Percentiles rank a stretch among this genome's conserved stretches.
These are phyloP conservation scores for Irpex sp. DNA, from an alignment of 1,284 basidiomycete species.

Conservation along the genomic window DNA sequence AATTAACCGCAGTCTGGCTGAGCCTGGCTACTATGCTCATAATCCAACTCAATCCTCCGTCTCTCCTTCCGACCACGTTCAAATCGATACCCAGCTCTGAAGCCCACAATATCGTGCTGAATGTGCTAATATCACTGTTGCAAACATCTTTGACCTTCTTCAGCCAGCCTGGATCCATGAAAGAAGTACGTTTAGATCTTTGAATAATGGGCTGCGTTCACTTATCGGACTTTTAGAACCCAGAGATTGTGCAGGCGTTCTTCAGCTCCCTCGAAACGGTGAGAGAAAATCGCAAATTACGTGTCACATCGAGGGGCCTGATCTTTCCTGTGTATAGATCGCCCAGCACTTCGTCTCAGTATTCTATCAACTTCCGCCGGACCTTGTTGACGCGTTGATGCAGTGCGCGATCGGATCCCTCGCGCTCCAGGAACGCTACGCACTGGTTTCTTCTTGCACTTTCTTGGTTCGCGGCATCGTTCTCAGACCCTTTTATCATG, in stretches of 20 bases:
- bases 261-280: slow-evolving; percentile 78
- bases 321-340: slow-evolving; percentile 41
- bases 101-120: slow-evolving; percentile 44
- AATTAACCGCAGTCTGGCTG: slow-evolving; percentile 82
- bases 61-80: slow-evolving; percentile 40
- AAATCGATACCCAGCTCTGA: slow-evolving; percentile 38
- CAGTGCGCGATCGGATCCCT: slow-evolving; percentile 70
- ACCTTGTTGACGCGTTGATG: slow-evolving; percentile 68
- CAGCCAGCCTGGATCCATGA: slow-evolving; percentile 62
- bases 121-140: slow-evolving; percentile 56
- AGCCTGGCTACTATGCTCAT: slow-evolving; percentile 75
- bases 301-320: not conserved
- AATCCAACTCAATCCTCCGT: slow-evolving; percentile 75
- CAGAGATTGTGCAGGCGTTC: slow-evolving; percentile 86
- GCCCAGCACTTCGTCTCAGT: slow-evolving; percentile 70
- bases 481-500: not conserved
- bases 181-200: slow-evolving; percentile 46
- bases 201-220: not conserved
- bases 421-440: slow-evolving; percentile 82
- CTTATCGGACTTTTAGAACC: slow-evolving; percentile 49
- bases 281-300: slow-evolving; percentile 15
- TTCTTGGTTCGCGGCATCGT: slow-evolving; percentile 63
- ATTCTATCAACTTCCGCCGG: slow-evolving; percentile 67
- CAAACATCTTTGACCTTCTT: slow-evolving; percentile 59
- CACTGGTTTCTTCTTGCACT: slow-evolving; percentile 75